A percentile compares a stretch with the other conserved stretches of the same genome.
Conservation (phyloP, 208 protist species). For the Trichomonas gallinae region DNA sequence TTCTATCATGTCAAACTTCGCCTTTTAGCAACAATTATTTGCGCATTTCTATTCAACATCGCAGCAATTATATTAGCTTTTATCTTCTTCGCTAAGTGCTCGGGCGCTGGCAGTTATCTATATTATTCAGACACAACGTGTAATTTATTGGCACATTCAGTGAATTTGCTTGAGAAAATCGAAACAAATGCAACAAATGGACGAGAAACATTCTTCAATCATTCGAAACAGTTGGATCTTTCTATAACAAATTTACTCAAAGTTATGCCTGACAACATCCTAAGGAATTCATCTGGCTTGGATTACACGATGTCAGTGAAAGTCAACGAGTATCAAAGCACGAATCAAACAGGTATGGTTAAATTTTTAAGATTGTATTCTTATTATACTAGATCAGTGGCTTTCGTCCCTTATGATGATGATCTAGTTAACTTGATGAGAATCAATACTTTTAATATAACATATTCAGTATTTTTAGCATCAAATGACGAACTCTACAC, state of each 20-base stretch:
- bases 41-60: neutral
- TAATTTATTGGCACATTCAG: neutral
- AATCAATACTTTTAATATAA: neutral
- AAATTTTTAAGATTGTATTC: neutral
- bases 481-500: neutral
- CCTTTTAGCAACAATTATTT: neutral
- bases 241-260: neutral
- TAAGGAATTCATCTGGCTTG: neutral
- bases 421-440: neutral
- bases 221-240: neutral
- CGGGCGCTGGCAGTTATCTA: neutral
- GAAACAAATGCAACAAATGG: neutral
- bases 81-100: neutral
- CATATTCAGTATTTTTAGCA: neutral
- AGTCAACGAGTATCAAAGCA: neutral
- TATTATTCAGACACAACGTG: neutral
- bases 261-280: neutral
- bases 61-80: neutral
- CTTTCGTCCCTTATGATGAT: neutral
- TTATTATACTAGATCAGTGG: neutral
- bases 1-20: neutral
- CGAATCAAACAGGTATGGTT: neutral
- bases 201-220: neutral
- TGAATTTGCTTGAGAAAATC: neutral
- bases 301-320: neutral